These are phyloP conservation scores for Pleurozium schreberi DNA, from an alignment of 225 moss, liverwort and hornwort genomes.

Conservation along the genomic window DNA sequence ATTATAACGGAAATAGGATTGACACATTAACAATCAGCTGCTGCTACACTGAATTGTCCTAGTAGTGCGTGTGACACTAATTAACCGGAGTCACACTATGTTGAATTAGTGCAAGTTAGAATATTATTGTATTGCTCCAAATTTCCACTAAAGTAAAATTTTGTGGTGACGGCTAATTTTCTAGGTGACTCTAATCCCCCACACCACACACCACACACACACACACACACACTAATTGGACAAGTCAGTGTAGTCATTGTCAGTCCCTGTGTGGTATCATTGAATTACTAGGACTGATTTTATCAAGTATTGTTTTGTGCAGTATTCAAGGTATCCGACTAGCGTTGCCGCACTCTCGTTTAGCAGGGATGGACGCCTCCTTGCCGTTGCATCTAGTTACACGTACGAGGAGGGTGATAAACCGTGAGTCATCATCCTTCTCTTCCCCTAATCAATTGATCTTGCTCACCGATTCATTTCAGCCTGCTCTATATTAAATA, in stretches of 20 bases:
- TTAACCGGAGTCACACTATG: too few relatives aligned
- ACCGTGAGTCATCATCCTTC: conserved; percentile 35
- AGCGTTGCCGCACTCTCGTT: conserved; percentile 95
- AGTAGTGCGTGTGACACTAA: background rate
- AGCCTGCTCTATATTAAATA: background rate
- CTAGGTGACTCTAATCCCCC: background rate
- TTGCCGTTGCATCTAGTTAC: conserved; percentile 96
- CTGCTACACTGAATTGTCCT: background rate
- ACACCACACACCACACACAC: too few relatives aligned
- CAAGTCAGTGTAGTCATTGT: background rate
- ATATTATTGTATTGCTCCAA: background rate
- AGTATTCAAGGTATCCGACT: conserved; percentile 90
- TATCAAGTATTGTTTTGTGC: conserved; percentile 8
- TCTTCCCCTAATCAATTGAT: background rate
- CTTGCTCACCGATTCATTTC: background rate
- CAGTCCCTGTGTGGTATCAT: background rate
- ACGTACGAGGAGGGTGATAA: conserved; percentile 98
- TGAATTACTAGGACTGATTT: background rate
- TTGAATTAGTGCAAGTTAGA: background rate
- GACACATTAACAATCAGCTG: background rate
- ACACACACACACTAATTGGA: background rate
- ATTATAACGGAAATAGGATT: background rate
- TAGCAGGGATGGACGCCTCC: conserved; percentile 94
- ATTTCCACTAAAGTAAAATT: too few relatives aligned
- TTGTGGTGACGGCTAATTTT: background rate